Base-by-base conservation (phyloP, 2,329 filamentous ascomycete genomes). In the Chaetomiaceae sp. region DNA sequence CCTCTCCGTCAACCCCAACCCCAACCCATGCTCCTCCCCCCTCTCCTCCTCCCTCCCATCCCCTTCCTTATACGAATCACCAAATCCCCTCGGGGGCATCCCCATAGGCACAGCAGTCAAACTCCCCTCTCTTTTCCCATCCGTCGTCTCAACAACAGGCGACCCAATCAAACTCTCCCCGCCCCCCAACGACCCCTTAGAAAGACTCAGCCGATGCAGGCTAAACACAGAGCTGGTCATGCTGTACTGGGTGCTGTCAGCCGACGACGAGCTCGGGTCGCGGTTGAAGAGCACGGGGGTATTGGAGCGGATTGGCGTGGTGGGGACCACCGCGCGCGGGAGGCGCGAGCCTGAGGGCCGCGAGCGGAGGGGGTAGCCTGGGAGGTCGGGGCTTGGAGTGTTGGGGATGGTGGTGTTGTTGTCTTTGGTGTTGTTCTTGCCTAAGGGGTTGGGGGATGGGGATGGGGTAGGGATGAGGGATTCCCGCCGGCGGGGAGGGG, bases 141-240 rank as follows among this genome's bases (percentile, higher is more conserved):
- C 10, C 30, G 30, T 8, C 5, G 19, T 25, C n/a, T 16, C 35
- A 20, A 20, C 10, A 13, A 58, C 60, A 1, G 68, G 67, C 58
- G 60, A 1, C 64, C 59, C 1, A 60, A 46, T 0, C 66, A 63
- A n/a, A 9, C 68, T 71, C 0, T 67, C 60, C 7, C 56, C 62
- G 2, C 65, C n/a, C n/a, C n/a, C 59, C 3, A 55, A 51, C 2
- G 57, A 57, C 12, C 54, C 43, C 65, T 33, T 69, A 60, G 48
- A 68, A 21, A 38, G 44, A 44, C 69, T 70, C 19, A 63, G 58
- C 1, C 64, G 64, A 12, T 33, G 7, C 7, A 33, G 30, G 25
- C 69, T 72, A 23, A 73, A 71, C 5, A 70, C 58, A 2, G 71
- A 74, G 8, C 70, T 73, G 0, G 66, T 55, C 66, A 72, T 68